Conservation (phyloP, 305 asterid genomes). For the Solanum hybrid region DNA sequence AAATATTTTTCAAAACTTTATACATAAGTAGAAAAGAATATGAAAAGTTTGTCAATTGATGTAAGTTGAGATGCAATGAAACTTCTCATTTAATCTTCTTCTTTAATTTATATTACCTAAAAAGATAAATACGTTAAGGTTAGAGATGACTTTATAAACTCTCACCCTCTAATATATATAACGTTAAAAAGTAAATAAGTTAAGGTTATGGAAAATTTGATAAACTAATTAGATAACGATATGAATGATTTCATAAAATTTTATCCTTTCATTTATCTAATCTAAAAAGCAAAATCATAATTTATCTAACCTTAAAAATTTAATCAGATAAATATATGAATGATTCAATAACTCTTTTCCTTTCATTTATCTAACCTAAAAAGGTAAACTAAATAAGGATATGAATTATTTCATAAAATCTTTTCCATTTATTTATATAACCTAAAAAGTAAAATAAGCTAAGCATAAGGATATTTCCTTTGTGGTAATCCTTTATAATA, state of each 20-base stretch:
- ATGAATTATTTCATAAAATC: too few species aligned
- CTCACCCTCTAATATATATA: background rate
- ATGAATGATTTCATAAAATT: too few species aligned
- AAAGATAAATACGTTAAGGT: background rate
- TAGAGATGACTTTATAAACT: background rate
- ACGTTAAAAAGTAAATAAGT: background rate
- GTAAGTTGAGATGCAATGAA: background rate
- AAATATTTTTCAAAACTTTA: too few species aligned
- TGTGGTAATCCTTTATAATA: background rate
- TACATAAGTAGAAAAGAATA: background rate
- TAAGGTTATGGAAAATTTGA: background rate
- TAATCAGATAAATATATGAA: too few species aligned
- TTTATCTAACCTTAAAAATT: too few species aligned
- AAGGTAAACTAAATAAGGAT: background rate
- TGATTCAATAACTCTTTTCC: too few species aligned
- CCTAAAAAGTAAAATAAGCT: background rate
- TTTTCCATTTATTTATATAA: background rate
- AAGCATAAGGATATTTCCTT: background rate
- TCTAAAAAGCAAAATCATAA: background rate
- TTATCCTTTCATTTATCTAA: background rate
- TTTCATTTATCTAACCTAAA: too few species aligned
- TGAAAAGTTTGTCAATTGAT: background rate
- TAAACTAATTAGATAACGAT: too few species aligned
- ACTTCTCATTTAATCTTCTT: background rate
- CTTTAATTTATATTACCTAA: background rate